phyloP scores from a whole-genome alignment of 2,329 filamentous ascomycete genomes.

The Talaromyces sp. region DNA sequence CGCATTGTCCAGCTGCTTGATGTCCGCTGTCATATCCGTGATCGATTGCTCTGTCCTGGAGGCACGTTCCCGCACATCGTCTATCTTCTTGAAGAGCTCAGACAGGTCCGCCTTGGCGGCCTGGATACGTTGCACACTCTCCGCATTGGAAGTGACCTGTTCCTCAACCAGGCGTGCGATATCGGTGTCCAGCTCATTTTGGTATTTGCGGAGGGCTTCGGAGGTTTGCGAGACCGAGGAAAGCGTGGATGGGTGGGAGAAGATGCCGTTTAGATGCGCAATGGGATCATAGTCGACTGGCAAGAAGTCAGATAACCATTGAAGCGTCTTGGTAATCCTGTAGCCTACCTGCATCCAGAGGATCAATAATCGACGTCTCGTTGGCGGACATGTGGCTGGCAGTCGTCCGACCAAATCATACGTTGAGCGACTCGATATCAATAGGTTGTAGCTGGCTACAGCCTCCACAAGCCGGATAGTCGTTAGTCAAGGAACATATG shows the following conservation, averaged over 20 bases:
- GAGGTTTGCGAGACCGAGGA: constrained; percentile 72
- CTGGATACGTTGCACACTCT: constrained; percentile 87
- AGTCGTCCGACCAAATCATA: constrained; percentile 32
- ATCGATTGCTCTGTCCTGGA: constrained; percentile 93
- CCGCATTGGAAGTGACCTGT: constrained; percentile 80
- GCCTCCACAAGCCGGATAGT: constrained; percentile 18
- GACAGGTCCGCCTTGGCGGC: constrained; percentile 85
- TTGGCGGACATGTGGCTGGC: constrained; percentile 39
- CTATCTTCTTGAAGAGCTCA: constrained; percentile 89
- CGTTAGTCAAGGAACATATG: constrained; percentile 11
- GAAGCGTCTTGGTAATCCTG: not conserved
- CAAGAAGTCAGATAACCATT: constrained; percentile 10
- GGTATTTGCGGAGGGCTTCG: constrained; percentile 67
- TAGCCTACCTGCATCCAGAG: constrained; percentile 44
- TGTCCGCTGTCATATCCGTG: constrained; percentile 97
- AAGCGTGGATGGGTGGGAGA: constrained; percentile 82
- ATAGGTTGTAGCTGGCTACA: constrained; percentile 12
- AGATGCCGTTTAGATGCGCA: constrained; percentile 87
- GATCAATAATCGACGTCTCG: constrained; percentile 36
- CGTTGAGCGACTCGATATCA: constrained; percentile 1
- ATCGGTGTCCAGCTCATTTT: constrained; percentile 76
- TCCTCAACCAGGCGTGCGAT: constrained; percentile 69
- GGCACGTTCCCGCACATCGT: constrained; percentile 82
- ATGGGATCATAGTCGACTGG: constrained; percentile 85
- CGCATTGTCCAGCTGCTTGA: constrained; percentile 92